Base-by-base conservation (phyloP, 257 asterid genomes). In the Buddleja alternifolia region DNA sequence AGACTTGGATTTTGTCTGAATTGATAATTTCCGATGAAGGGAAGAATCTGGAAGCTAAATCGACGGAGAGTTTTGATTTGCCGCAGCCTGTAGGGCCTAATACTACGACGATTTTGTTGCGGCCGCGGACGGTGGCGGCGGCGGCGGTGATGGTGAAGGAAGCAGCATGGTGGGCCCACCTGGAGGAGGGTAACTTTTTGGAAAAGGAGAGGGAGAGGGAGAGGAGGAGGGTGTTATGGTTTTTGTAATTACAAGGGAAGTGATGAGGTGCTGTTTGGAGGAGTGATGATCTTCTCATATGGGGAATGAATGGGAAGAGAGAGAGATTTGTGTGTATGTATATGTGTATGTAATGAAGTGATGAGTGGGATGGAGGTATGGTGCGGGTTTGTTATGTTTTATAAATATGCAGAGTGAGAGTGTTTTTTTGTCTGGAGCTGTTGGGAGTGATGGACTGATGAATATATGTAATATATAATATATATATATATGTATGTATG, bases 61-160 rank as follows among this genome's bases (percentile, higher is more conserved):
- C 95, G 16, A 87, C 34, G 4, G 97, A 92, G 20, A 87, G 93
- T 73, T 84, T 84, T 0, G 97, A 89, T 63, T 92, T 92, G 0
- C 97, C 97, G 16, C 88, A 86, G 47, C 96, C 97, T 0, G 97
- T 92, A 36, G 96, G 84, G 14, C 97, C 97, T 89, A 92, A 78
- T 6, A 92, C 73, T 12, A 85, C 88, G 8, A 92, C 80, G 19
- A 89, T 32, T 17, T 82, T 88, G 54, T 66, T 79, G 32, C 52
- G 77, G 57, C 75, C 81, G 76, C 83, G 74, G 34, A 11, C 50
- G 51, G 54, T 10, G 14, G 15, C 16, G 24, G 44, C 3, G 19
- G 48, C 23, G 55, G 58, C 9, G 63, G 19, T 16, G 37, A 40
- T 8, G 37, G 78, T 1, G 59, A 77, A 19, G 81, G 74, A 55